Base-by-base conservation (phyloP, 768 basidiomycete genomes). In the Strobilomyces echinocephalus region DNA sequence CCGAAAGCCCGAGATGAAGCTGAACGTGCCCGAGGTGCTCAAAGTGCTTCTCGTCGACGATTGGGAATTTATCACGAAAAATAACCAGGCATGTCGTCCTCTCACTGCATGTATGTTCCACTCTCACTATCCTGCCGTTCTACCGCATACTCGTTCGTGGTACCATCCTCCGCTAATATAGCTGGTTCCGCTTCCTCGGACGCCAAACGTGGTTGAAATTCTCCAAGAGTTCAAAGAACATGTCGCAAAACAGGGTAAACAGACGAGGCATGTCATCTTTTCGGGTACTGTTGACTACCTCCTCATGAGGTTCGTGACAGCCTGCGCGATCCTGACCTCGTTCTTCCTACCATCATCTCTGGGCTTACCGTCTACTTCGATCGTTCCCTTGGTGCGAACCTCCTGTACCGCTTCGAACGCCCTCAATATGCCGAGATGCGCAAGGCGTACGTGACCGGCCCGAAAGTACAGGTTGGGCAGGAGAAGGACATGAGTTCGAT, bases 61-160 rank as follows among this genome's bases (percentile, higher is more conserved):
- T 61, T 99, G 97, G 97, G 95, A 98, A 71, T 83, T 86, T 5
- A 85, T 98, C 36, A 98, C 97, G 49, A 97, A 97, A 75, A 90
- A 94, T 66, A 84, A 85, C 60, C 89, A 93, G 81, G 95, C 88
- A 54, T 26, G 71, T 57, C 38, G 44, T 40, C 16, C 20, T 41
- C 38, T 40, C 15, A 36, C 46, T 38, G 18, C 20, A 46, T 44
- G 5, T 45, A 33, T n/a, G 20, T 31, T 1, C 28, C 46, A 24
- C 4, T 24, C 24, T 24, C 24, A 24, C 24, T 4, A 24, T 4
- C 24, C 4, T 24, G 24, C 24, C 24, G 24, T 24, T 24, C 24
- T 24, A 24, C 24, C 24, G 24, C 4, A 4, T 24, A 24, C 24
- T 24, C 24, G 24, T 24, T 24, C 24, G 24, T 24, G 24, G 24